Evolutionary conservation across 768 basidiomycete genomes (phyloP), one percentile per base, ranked within the genome.

Genomic region (Asterophora lycoperdoides): DNA sequence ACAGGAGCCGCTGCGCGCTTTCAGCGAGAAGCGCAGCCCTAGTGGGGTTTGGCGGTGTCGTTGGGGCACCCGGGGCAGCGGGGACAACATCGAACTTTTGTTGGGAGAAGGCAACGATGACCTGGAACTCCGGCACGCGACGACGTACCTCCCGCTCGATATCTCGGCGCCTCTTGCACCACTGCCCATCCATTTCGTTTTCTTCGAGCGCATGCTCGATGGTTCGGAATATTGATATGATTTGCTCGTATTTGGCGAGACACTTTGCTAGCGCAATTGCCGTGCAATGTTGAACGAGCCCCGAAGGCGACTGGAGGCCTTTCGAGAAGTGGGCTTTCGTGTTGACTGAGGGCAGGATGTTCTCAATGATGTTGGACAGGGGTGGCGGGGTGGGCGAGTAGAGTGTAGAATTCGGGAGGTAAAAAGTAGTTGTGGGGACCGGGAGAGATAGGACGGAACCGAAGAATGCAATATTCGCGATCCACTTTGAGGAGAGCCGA

Each of bases 401-500:
- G 2, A 81, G 68, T 11, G 68, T 62, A 20, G 61, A 55, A 34
- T 62, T 65, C 5, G 74, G 68, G 13, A 86, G 71, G 50, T 80
- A 67, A 61, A 93, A 93, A 0, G 79, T 78, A 0, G 70, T 56
- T 0, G 70, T 56, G 0, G 93, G 91, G 1, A 93, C 68, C 0
- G 89, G 81, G 0, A 93, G 76, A 0, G 88, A 85, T 43, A 96
- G 75, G 45, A 97, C 77, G 7, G 75, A 74, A 2, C 86, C 89
- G 34, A 90, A 80, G 60, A 93, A 87, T 4, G 89, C 74, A 55
- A 96, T 83, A 49, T 93, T 95, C 0, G 86, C 80, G 28, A 97
- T 83, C 93, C 95, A 98, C 60, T 85, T 86, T 0, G 88, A 88
- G 0, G 89, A 89, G 5, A 93, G 76, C 2, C 92, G 82, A 0